These are phyloP conservation scores for Furcasterigmium sp. DNA, from an alignment of 2,329 filamentous ascomycete species.

Conservation along the genomic window DNA sequence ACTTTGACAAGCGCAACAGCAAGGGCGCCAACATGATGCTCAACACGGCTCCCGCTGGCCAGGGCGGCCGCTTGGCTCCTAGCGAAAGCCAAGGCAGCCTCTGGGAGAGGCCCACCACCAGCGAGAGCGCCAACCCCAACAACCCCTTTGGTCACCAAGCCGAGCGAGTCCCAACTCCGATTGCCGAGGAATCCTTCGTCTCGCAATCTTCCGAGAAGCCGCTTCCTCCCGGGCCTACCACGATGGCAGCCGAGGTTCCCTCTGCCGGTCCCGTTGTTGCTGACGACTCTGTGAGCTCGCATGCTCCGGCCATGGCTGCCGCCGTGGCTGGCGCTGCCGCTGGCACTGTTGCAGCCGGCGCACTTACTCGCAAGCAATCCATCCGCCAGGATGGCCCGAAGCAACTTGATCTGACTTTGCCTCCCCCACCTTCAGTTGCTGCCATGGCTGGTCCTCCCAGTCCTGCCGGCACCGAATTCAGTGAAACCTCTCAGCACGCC, in stretches of 20 bases:
- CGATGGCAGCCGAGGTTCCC: constrained; percentile 17
- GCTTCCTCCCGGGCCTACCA: constrained; percentile 6
- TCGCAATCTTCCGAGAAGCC: constrained; percentile 25
- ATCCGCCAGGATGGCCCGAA: constrained; percentile 47
- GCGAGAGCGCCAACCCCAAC: constrained; percentile 43
- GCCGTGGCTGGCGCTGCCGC: constrained; percentile 19
- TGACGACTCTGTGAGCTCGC: background rate
- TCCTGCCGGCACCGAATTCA: constrained; percentile 60
- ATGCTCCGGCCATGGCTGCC: constrained; percentile 29
- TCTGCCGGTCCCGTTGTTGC: constrained; percentile 27
- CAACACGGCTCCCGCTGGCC: constrained; percentile 20
- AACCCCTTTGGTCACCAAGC: constrained; percentile 70
- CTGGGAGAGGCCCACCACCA: constrained; percentile 43
- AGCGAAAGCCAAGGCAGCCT: constrained; percentile 28
- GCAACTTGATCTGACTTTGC: constrained; percentile 49
- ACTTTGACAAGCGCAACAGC: constrained; percentile 43
- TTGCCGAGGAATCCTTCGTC: constrained; percentile 31
- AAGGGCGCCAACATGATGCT: constrained; percentile 38
- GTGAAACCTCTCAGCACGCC: constrained; percentile 47
- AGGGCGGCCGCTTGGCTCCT: constrained; percentile 18
- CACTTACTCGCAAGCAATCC: constrained; percentile 48
- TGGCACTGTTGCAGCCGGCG: constrained; percentile 28
- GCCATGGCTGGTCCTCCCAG: constrained; percentile 38
- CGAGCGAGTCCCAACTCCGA: constrained; percentile 41
- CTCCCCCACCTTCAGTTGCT: constrained; percentile 24